phyloP scores from a whole-genome alignment of 805 yeast species.

The Starmerella etchellsii region DNA sequence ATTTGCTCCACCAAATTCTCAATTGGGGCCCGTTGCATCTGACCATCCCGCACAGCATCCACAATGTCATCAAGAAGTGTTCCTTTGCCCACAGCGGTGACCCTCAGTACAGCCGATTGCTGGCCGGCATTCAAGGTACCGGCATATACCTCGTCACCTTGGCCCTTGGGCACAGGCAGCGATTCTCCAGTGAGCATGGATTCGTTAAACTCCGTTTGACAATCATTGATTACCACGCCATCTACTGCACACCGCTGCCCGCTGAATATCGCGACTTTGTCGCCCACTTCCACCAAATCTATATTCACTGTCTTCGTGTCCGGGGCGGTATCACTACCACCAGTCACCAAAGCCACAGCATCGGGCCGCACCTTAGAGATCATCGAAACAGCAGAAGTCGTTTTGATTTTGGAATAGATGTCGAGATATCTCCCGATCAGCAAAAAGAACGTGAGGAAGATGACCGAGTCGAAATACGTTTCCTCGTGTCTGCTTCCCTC shows the following conservation, averaged over 20 bases:
- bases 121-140: slow-evolving; percentile 60
- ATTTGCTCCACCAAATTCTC: slow-evolving; percentile 56
- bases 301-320: slow-evolving; percentile 5
- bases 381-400: slow-evolving; percentile 50
- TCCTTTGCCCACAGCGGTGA: slow-evolving; percentile 46
- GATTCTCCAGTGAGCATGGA: slow-evolving; percentile 81
- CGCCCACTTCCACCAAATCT: slow-evolving; percentile 69
- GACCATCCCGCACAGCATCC: slow-evolving; percentile 59
- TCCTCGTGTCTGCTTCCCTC: slow-evolving; percentile 26
- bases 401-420: slow-evolving; percentile 50
- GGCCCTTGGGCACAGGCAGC: slow-evolving; percentile 40
- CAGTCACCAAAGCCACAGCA: slow-evolving; percentile 26
- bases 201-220: slow-evolving; percentile 76
- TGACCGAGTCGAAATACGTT: slow-evolving; percentile 68
- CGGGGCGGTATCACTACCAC: not conserved
- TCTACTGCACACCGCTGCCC: slow-evolving; percentile 59
- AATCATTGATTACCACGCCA: slow-evolving; percentile 48
- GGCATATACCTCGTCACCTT: slow-evolving; percentile 57
- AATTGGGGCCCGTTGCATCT: slow-evolving; percentile 57
- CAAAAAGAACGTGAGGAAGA: slow-evolving; percentile 58
- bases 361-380: slow-evolving; percentile 41
- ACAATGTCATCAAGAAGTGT: slow-evolving; percentile 61
- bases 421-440: slow-evolving; percentile 60
- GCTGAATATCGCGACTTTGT: slow-evolving; percentile 38
- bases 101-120: slow-evolving; percentile 39